Base-by-base conservation (phyloP, 163 green algal genomes). In the Prototheca wickerhamii region DNA sequence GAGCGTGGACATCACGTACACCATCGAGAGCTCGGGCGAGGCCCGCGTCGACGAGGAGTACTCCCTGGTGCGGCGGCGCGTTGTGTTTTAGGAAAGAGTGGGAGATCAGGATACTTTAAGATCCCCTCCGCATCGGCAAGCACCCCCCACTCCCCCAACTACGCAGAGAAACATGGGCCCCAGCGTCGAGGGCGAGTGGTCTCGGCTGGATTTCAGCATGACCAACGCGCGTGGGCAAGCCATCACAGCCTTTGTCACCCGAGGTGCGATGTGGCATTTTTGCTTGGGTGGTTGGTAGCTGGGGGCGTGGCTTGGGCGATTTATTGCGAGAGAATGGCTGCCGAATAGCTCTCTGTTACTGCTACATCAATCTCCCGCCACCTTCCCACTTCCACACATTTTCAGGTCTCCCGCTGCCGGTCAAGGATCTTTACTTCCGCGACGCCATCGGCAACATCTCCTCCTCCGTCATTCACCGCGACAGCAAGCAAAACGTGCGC, bases 361-460 rank as follows among this genome's bases (percentile, higher is more conserved):
- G 15, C 40, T 23, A 49, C 40, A 23, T 49, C 15, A 10, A 23
- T 15, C 40, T 49, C 40, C 40, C 40, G 12, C 15, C 40, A 10
- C 40, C 40, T 49, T 49, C 12, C 10, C 40, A 49, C 40, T 10
- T 23, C 40, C 40, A 10, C 12, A 49, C 40, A 49, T 15, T 49
- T 23, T 49, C n/a, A 49, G 40, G 12, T 15, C 40, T 49, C 12
- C 40, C 40, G 10, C 40, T 49, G 40, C 12, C 10, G 40, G 40
- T 15, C 40, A 49, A 49, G 12, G 18, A 54, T 18, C 46, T 54
- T 25, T 54, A 54, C 46, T 96, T 84, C 68, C 72, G 79, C 8
- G 90, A 96, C 67, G 77, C 83, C 32, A 95, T 96, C 52, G 90
- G 90, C 60, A 96, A 96, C 70, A 88, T 96, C 70, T 92, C 82